Percentiles rank a stretch among this genome's conserved stretches.
Evolutionary conservation across 2,329 filamentous ascomycete species (phyloP).

Genomic region (Colletotrichum neosansevieriae): DNA sequence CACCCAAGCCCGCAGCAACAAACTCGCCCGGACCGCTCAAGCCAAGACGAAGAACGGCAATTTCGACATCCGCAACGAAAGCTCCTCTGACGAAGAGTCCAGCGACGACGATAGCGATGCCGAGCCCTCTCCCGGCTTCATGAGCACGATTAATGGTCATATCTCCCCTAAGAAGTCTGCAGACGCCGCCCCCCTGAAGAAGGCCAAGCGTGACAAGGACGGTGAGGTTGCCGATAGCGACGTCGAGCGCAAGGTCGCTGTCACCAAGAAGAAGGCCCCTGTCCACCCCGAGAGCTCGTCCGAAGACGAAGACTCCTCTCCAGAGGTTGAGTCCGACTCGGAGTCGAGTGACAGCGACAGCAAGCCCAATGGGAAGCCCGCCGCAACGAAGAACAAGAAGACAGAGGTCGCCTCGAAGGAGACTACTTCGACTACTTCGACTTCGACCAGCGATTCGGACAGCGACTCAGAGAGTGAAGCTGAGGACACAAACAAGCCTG

Average conservation of each 20-base stretch:
- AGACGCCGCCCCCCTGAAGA: slow-evolving; percentile 31
- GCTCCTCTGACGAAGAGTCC: slow-evolving; percentile 42
- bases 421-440: slow-evolving; percentile 16
- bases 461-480: slow-evolving; percentile 43
- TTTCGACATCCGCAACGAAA: slow-evolving; percentile 39
- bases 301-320: slow-evolving; percentile 40
- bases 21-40: slow-evolving; percentile 16
- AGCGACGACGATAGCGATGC: slow-evolving; percentile 42
- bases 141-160: slow-evolving; percentile 34
- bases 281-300: slow-evolving; percentile 41
- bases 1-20: slow-evolving; percentile 29
- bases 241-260: slow-evolving; percentile 47
- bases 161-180: slow-evolving; percentile 25
- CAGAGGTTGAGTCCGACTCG: slow-evolving; percentile 42
- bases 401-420: slow-evolving; percentile 33
- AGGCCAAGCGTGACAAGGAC: slow-evolving; percentile 46
- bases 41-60: slow-evolving; percentile 42
- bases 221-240: slow-evolving; percentile 59
- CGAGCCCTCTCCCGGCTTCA: background rate
- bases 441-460: slow-evolving; percentile 46
- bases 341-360: slow-evolving; percentile 47
- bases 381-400: slow-evolving; percentile 35
- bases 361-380: slow-evolving; percentile 40
- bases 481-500: slow-evolving; percentile 43
- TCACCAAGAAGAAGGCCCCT: slow-evolving; percentile 43